A percentile compares a stretch with the other conserved stretches of the same genome.
phyloP scores from a whole-genome alignment of 768 basidiomycete species.

The Mycena alexandri region DNA sequence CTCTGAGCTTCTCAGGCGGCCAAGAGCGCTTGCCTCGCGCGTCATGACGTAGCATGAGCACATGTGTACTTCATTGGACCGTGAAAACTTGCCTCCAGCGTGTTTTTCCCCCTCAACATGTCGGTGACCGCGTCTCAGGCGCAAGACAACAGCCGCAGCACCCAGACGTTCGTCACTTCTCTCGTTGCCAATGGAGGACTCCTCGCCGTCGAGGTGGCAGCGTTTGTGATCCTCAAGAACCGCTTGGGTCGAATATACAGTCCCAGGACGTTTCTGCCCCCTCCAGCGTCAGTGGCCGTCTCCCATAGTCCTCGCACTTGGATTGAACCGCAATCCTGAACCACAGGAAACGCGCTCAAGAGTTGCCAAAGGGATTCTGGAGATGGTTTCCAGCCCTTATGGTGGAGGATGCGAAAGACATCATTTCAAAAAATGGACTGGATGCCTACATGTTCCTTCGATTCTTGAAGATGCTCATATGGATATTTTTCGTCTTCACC shows the following conservation, averaged over 20 bases:
- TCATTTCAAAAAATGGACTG: conserved; percentile 71
- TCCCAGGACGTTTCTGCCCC: conserved; percentile 73
- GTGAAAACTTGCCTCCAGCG: not conserved
- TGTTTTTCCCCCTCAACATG: conserved; percentile 2
- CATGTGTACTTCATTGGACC: too few species aligned
- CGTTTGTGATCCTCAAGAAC: conserved; percentile 69
- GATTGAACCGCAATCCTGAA: conserved; percentile 2
- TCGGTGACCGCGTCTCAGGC: conserved; percentile 40
- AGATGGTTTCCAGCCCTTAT: conserved; percentile 66
- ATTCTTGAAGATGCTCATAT: conserved; percentile 72
- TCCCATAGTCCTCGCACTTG: not conserved
- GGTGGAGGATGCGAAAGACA: conserved; percentile 56
- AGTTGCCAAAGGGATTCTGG: conserved; percentile 60
- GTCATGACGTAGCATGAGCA: conserved; percentile 3
- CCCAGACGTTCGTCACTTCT: conserved; percentile 70
- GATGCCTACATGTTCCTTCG: conserved; percentile 79
- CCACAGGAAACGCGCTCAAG: conserved; percentile 57
- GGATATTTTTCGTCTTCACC: conserved; percentile 67
- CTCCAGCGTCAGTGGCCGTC: conserved; percentile 58
- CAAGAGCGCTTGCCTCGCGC: not conserved
- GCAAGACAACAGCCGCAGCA: conserved; percentile 46
- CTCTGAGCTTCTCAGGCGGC: conserved; percentile 1
- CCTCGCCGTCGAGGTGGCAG: conserved; percentile 61
- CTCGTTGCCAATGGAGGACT: conserved; percentile 68
- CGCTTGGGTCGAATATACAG: conserved; percentile 71